A percentile compares a stretch with the other conserved stretches of the same genome.
Evolutionary conservation across 1,139 yeast genomes (phyloP).

Genomic region (Yamadazyma triangularis): DNA sequence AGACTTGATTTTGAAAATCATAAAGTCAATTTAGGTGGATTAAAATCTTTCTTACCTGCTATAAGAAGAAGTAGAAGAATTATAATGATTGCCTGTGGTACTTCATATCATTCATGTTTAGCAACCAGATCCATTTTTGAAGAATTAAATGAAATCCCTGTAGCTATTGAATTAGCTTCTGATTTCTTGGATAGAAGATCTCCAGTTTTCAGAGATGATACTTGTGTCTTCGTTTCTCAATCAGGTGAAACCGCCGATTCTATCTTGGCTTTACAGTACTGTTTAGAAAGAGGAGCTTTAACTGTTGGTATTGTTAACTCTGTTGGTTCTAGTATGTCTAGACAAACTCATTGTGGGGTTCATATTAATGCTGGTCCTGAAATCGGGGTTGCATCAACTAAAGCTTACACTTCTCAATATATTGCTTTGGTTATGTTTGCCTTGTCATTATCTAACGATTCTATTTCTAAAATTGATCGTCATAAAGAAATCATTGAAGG

Average conservation of each 20-base stretch:
- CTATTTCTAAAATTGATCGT: constrained; percentile 70
- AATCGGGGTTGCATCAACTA: constrained; percentile 99
- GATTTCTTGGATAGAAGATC: constrained; percentile 94
- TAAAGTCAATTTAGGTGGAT: constrained; percentile 82
- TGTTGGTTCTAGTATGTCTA: constrained; percentile 94
- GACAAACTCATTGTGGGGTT: constrained; percentile 98
- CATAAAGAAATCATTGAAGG: constrained; percentile 86
- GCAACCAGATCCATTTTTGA: constrained; percentile 96
- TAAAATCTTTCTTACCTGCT: constrained; percentile 77
- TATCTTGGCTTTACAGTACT: constrained; percentile 93
- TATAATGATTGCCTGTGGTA: constrained; percentile 99
- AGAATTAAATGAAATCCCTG: constrained; percentile 95
- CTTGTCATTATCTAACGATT: constrained; percentile 85
- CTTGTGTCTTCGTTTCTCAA: constrained; percentile 96
- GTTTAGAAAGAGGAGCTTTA: constrained; percentile 94
- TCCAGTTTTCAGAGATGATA: constrained; percentile 97
- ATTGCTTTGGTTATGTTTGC: constrained; percentile 98
- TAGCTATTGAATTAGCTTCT: constrained; percentile 92
- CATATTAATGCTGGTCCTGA: constrained; percentile 99
- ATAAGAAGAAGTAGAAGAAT: constrained; percentile 93
- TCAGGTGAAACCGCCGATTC: constrained; percentile 99
- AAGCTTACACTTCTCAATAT: constrained; percentile 97
- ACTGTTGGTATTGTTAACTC: constrained; percentile 92
- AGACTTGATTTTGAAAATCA: constrained; percentile 88
- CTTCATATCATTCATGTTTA: constrained; percentile 96